Conservation (phyloP, 306 rosid species). For the Quercus dentata region DNA sequence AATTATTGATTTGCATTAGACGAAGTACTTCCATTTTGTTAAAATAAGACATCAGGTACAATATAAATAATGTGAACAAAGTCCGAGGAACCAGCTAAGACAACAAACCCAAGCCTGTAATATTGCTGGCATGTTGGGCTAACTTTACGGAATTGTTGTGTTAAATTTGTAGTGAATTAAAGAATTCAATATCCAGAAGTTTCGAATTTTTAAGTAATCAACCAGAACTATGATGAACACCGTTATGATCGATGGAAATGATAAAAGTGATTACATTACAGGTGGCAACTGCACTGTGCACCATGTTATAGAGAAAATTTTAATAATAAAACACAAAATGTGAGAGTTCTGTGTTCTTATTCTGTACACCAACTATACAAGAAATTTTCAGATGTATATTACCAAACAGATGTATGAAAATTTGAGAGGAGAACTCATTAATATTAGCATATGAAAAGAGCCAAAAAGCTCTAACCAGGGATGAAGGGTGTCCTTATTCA, state of each 20-base stretch:
- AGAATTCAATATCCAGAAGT: too few relatives aligned
- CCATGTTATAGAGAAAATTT: not conserved
- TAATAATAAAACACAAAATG: not conserved
- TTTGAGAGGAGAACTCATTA: not conserved
- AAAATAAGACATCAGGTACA: not conserved
- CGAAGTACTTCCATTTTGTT: not conserved
- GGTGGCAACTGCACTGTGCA: not conserved
- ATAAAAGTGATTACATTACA: not conserved
- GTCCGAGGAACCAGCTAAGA: not conserved
- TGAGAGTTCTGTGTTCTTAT: not conserved
- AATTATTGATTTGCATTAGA: not conserved
- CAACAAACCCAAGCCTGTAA: not conserved
- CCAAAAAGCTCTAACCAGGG: not conserved
- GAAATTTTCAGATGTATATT: not conserved
- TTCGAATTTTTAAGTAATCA: too few relatives aligned
- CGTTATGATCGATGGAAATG: not conserved
- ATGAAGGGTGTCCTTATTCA: not conserved
- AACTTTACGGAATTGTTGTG: not conserved
- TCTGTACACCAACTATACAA: conserved; percentile 7
- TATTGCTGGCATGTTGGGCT: not conserved
- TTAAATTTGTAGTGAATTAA: not conserved
- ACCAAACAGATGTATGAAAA: not conserved
- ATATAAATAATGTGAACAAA: too few relatives aligned
- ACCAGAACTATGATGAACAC: too few relatives aligned
- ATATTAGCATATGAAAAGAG: not conserved